These are phyloP conservation scores for Stachybotrys chlorohalonatus DNA, from an alignment of 2,329 filamentous ascomycete species.

Conservation along the genomic window DNA sequence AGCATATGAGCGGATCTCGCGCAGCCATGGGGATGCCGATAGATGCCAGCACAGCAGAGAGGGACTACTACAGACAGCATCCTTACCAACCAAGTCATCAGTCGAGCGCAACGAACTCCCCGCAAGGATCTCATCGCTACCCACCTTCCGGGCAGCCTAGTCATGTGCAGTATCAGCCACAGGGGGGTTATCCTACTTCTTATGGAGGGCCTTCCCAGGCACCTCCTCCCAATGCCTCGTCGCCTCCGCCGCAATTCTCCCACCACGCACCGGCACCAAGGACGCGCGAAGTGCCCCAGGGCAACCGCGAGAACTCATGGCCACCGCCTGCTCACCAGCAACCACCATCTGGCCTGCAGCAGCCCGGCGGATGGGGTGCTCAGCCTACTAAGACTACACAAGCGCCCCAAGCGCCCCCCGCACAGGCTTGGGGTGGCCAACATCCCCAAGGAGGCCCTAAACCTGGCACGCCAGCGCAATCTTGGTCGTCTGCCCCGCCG, in stretches of 20 bases:
- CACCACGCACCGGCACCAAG: constrained; percentile 35
- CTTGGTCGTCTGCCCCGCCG: constrained; percentile 22
- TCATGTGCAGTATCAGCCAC: constrained; percentile 32
- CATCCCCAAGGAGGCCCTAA: constrained; percentile 19
- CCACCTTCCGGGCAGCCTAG: constrained; percentile 27
- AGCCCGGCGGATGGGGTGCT: constrained; percentile 18
- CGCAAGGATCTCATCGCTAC: constrained; percentile 38
- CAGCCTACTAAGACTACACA: constrained; percentile 23
- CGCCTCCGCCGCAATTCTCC: constrained; percentile 47
- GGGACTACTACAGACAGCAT: constrained; percentile 40
- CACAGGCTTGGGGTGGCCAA: constrained; percentile 21
- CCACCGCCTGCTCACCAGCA: constrained; percentile 17
- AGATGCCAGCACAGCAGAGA: constrained; percentile 24
- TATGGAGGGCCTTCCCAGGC: constrained; percentile 27
- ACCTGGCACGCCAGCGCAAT: constrained; percentile 21
- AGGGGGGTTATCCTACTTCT: constrained; percentile 31
- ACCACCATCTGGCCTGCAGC: constrained; percentile 11
- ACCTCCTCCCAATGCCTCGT: constrained; percentile 30
- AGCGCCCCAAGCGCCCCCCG: constrained; percentile 20
- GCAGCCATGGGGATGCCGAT: constrained; percentile 30
- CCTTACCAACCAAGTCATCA: constrained; percentile 24
- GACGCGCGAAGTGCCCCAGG: constrained; percentile 30
- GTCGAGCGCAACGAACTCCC: constrained; percentile 31
- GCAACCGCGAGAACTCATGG: constrained; percentile 26
- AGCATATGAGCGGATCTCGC: constrained; percentile 36